Evolutionary conservation across 208 protist species (phyloP).

Genomic region (Lotmaria passim): DNA sequence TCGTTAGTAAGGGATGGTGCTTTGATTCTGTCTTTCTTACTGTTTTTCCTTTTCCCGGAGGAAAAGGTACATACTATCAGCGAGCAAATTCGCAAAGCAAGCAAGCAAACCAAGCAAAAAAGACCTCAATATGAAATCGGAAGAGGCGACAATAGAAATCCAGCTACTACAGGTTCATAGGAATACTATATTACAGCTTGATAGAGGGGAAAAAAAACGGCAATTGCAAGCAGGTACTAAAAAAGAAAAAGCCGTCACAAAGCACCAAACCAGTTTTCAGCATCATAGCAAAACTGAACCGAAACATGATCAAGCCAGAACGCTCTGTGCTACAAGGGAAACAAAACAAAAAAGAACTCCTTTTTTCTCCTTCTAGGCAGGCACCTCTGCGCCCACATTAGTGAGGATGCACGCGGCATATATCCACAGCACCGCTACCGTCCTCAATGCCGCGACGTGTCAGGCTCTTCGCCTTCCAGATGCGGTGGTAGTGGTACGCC

Average conservation of each 20-base stretch:
- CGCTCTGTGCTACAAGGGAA: not conserved
- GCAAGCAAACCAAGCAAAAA: constrained; percentile 13
- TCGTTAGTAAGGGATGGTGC: too few species aligned
- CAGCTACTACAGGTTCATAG: too few species aligned
- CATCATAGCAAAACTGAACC: not conserved
- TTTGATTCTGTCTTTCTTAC: too few species aligned
- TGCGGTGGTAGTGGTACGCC: constrained; percentile 92
- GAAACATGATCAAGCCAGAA: too few species aligned
- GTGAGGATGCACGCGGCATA: constrained; percentile 74
- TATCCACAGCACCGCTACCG: constrained; percentile 79
- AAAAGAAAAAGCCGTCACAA: not conserved
- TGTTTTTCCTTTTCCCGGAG: too few species aligned
- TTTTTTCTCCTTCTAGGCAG: not conserved
- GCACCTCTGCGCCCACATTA: too few species aligned
- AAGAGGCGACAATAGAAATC: too few species aligned
- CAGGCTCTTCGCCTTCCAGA: constrained; percentile 87
- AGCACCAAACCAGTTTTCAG: not conserved
- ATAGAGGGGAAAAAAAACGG: not conserved
- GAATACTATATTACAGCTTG: not conserved
- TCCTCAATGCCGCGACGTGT: constrained; percentile 81
- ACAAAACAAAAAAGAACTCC: not conserved
- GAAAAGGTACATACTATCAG: not conserved
- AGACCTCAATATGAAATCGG: not conserved
- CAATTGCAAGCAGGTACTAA: constrained; percentile 4
- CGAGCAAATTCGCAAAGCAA: constrained; percentile 8